Conservation (phyloP, 768 basidiomycete species). For the Lactifluus subvellereus region DNA sequence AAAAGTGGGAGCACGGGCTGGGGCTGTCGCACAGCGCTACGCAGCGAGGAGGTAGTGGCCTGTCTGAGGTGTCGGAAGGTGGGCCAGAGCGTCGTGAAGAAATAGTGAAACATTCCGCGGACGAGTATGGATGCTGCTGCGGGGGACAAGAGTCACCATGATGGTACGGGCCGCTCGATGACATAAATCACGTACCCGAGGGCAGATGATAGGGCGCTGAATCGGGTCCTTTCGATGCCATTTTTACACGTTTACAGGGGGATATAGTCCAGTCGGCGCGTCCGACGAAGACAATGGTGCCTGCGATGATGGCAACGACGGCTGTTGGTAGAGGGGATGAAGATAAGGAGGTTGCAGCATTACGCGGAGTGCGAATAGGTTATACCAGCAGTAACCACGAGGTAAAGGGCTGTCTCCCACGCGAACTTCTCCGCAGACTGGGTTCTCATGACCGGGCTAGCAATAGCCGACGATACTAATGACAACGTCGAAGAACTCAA, state of each 20-base stretch:
- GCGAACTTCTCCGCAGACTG: neutral
- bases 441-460: neutral
- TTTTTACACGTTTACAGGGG: neutral
- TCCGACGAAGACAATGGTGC: constrained; percentile 4
- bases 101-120: constrained; percentile 3
- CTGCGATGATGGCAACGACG: constrained; percentile 4
- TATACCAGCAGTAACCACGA: constrained; percentile 7
- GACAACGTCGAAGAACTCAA: neutral
- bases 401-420: constrained; percentile 11
- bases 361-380: neutral
- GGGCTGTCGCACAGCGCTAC: neutral
- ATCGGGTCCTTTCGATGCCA: neutral
- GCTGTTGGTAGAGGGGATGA: constrained; percentile 5
- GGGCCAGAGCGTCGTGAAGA: constrained; percentile 6
- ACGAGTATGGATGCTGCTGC: constrained; percentile 5
- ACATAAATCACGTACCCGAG: neutral
- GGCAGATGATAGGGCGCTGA: neutral
- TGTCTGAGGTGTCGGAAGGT: neutral
- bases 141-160: neutral
- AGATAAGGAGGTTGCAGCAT: neutral
- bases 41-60: neutral
- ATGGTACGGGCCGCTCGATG: neutral
- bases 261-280: neutral
- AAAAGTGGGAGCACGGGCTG: constrained; percentile 9
- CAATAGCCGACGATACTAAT: neutral